A percentile compares a stretch with the other conserved stretches of the same genome.
Conservation (phyloP, 2,329 filamentous ascomycete genomes). For the Aspergillus vadensis region DNA sequence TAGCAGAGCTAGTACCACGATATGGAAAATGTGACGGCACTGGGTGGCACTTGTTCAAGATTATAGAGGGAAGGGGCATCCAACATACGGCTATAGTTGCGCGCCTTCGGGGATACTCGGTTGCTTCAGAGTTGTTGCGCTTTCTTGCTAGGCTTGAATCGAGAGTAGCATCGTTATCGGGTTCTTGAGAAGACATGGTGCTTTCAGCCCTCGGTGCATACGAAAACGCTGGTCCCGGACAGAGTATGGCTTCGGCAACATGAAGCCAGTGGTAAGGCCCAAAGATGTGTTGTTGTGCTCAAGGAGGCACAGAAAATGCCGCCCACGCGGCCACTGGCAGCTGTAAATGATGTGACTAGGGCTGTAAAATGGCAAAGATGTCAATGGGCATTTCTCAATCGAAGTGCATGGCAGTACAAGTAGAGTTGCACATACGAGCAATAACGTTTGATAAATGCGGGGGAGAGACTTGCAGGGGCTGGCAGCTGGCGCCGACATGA, state of each 20-base stretch:
- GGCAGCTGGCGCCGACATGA: no score
- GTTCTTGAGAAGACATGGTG: conserved; percentile 26
- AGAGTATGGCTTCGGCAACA: background rate
- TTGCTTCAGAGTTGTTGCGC: conserved; percentile 31
- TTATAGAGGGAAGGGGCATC: background rate
- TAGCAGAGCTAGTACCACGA: no score
- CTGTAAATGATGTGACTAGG: background rate
- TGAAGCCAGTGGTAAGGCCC: background rate
- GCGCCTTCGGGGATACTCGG: conserved; percentile 37
- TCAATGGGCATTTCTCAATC: background rate
- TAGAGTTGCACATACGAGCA: background rate
- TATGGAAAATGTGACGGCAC: background rate
- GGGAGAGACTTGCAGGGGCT: background rate
- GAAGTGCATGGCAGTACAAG: background rate
- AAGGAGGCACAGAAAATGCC: no score
- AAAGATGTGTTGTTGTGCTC: background rate
- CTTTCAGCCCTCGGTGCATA: background rate
- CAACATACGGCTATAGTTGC: conserved; percentile 38
- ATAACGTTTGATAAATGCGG: background rate
- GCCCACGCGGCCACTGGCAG: no score
- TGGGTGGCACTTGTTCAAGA: conserved; percentile 5
- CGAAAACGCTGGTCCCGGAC: background rate
- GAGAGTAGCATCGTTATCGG: conserved; percentile 18
- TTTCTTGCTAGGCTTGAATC: conserved; percentile 26
- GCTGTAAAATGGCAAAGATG: background rate